Conservation (phyloP, 208 protist genomes). For the Naegleria gruberi region DNA sequence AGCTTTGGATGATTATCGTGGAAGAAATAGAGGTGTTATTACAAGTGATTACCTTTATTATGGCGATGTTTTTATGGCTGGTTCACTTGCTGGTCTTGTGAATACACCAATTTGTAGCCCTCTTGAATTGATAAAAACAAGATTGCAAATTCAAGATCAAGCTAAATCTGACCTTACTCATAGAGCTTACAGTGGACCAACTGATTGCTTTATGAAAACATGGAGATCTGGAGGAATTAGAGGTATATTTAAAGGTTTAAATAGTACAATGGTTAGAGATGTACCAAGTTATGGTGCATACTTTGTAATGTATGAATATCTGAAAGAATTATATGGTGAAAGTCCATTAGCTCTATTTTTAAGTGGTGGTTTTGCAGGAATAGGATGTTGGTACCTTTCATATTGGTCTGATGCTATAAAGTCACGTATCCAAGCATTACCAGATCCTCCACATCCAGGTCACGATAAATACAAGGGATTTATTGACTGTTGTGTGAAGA, state of each 20-base stretch:
- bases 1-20: background rate
- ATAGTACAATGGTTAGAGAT: conserved; percentile 23
- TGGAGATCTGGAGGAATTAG: background rate
- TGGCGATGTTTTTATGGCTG: conserved; percentile 18
- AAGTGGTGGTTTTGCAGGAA: background rate
- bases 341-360: background rate
- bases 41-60: background rate
- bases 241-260: conserved; percentile 23
- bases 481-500: conserved; percentile 13
- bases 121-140: conserved; percentile 25
- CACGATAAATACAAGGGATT: background rate
- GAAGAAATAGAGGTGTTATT: background rate
- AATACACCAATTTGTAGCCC: conserved; percentile 25
- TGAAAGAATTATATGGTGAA: background rate
- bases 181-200: conserved; percentile 14
- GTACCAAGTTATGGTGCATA: conserved; percentile 29
- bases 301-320: conserved; percentile 27
- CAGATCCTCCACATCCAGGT: background rate
- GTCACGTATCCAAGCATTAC: background rate
- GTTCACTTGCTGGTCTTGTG: conserved; percentile 10
- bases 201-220: conserved; percentile 20
- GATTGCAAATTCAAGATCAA: conserved; percentile 18
- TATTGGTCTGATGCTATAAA: conserved; percentile 13
- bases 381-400: background rate
- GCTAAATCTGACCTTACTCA: background rate